Conservation (phyloP, 208 protist genomes). For the Herpetomonas tarakana region DNA sequence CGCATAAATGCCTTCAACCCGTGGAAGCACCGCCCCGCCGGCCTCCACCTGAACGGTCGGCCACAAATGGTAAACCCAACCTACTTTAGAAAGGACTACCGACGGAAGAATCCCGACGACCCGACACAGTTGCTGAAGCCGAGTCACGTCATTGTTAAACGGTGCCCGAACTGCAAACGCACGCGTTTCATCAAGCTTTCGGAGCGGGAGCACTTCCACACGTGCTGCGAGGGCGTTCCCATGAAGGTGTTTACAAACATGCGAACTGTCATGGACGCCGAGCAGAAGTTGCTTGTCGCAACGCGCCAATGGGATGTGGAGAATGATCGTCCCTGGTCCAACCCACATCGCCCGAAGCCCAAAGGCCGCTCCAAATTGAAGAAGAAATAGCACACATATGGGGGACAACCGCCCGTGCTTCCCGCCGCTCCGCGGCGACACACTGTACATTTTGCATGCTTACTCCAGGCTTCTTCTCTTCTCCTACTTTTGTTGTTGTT, state of each 20-base stretch:
- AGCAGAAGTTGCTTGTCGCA: constrained; percentile 50
- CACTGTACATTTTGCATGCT: too few species aligned
- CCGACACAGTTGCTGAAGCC: constrained; percentile 67
- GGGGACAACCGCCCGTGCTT: too few species aligned
- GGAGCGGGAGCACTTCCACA: constrained; percentile 70
- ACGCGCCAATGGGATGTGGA: constrained; percentile 82
- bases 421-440: too few species aligned
- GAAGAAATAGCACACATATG: constrained; percentile 36
- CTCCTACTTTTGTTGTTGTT: constrained; percentile 3
- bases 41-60: constrained; percentile 60
- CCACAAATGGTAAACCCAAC: constrained; percentile 79
- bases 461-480: too few species aligned
- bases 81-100: constrained; percentile 51
- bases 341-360: constrained; percentile 72
- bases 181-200: constrained; percentile 60
- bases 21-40: constrained; percentile 75
- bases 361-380: constrained; percentile 88
- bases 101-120: constrained; percentile 73
- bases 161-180: constrained; percentile 70
- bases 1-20: constrained; percentile 77
- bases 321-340: constrained; percentile 75
- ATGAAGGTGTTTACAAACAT: constrained; percentile 82
- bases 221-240: constrained; percentile 76
- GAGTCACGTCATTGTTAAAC: constrained; percentile 77
- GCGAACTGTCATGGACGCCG: constrained; percentile 72